Evolutionary conservation across 108 stramenopile genomes (phyloP), one percentile per base, ranked within the genome.

Genomic region (Nannochloropsis gaditana): DNA sequence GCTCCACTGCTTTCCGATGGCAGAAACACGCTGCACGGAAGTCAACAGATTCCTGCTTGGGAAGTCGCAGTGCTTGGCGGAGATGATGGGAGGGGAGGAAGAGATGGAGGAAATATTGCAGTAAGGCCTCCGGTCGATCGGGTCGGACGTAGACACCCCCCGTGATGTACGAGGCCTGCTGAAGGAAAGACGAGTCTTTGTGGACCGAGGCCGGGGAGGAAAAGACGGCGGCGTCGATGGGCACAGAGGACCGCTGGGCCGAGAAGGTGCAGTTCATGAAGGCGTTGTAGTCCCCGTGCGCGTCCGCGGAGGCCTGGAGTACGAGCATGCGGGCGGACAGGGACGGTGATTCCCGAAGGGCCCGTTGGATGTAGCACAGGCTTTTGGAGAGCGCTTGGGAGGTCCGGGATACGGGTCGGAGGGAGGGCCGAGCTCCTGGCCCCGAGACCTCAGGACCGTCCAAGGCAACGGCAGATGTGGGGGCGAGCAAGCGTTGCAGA

Each of bases 181-280:
- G 59, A 3, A 73, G 59, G 59, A 73, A 73, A 73, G 59, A 73
- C 19, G 59, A 73, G 59, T 73, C 59, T 73, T 73, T 73, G n/a
- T 73, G 59, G 59, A 73, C 19, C 19, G 59, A 73, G 8, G 59
- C 2, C 15, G 59, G 59, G 6, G n/a, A n/a, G 59, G 59, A 73
- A 6, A 73, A n/a, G 59, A 73, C 59, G 3, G 59, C 59, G 4
- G 59, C 95, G 85, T 95, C 95, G 5, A 95, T 90, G 11, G 93
- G 91, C n/a, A 95, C 85, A 45, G 91, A 88, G 45, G 91, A 88
- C 84, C 94, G 93, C 41, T 85, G 85, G 9, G 95, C 90, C 3
- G 94, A 93, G 92, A 95, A 95, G 43, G 93, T 92, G 83, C 95
- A 95, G 85, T 95, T 95, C 94, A 95, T 95, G 10, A 95, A 84